A percentile compares a stretch with the other conserved stretches of the same genome.
phyloP scores from a whole-genome alignment of 805 yeast genomes.

The Cyberlindnera misumaiensis region DNA sequence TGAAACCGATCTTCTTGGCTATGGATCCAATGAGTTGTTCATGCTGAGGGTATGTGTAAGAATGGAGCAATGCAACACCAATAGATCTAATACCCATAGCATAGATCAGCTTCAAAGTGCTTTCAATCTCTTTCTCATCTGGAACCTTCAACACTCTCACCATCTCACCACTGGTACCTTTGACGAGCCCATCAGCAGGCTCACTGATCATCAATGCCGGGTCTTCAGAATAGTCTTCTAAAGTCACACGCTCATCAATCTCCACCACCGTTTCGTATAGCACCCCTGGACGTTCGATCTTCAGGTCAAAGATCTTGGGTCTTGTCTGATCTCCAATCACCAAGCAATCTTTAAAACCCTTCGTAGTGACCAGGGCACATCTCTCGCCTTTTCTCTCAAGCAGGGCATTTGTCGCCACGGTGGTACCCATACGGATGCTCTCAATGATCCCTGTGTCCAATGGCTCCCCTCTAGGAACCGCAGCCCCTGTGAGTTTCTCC shows the following conservation, averaged over 20 bases:
- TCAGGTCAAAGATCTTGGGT: constrained; percentile 81
- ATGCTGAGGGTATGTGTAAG: constrained; percentile 68
- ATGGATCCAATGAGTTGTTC: constrained; percentile 52
- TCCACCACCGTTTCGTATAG: constrained; percentile 75
- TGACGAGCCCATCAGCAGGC: constrained; percentile 24
- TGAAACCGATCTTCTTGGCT: constrained; percentile 62
- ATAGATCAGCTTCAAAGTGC: constrained; percentile 38
- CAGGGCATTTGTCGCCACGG: constrained; percentile 93
- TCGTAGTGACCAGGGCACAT: constrained; percentile 80
- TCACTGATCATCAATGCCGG: constrained; percentile 32
- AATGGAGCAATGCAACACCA: constrained; percentile 67
- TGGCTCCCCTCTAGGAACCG: constrained; percentile 53
- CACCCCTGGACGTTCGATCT: constrained; percentile 63
- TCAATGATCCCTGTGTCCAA: constrained; percentile 59
- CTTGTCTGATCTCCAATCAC: constrained; percentile 87
- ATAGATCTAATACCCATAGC: constrained; percentile 57
- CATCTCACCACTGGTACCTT: constrained; percentile 64
- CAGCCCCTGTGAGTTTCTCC: constrained; percentile 46
- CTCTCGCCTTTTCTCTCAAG: constrained; percentile 88
- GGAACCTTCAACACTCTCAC: constrained; percentile 52
- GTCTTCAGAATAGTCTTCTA: constrained; percentile 76
- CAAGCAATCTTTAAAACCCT: constrained; percentile 80
- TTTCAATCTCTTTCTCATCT: constrained; percentile 34
- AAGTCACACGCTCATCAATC: constrained; percentile 83
- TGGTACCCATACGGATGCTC: constrained; percentile 83